These are phyloP conservation scores for Fomitopsis schrenkii DNA, from an alignment of 1,284 basidiomycete species.

Conservation along the genomic window DNA sequence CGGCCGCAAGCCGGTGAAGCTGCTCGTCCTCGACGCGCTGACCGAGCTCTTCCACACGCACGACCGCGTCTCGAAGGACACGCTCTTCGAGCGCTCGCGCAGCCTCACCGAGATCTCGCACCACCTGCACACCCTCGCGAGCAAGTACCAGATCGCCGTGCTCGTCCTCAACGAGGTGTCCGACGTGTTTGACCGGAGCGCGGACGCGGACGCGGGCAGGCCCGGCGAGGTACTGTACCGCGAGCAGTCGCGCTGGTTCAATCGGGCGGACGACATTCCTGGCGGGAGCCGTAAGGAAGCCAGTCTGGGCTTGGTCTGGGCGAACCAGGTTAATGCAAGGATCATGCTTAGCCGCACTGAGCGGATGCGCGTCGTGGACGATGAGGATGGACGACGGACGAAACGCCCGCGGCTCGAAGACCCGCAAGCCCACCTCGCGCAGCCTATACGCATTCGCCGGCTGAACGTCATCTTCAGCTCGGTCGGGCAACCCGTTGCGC, in stretches of 20 bases:
- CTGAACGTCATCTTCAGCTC: slow-evolving; percentile 76
- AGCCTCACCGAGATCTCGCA: slow-evolving; percentile 63
- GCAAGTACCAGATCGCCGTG: slow-evolving; percentile 61
- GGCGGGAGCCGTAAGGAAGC: slow-evolving; percentile 72
- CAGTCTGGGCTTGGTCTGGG: slow-evolving; percentile 84
- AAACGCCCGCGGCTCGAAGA: slow-evolving; percentile 32
- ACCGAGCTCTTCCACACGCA: slow-evolving; percentile 73
- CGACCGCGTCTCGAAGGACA: slow-evolving; percentile 49
- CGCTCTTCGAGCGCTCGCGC: slow-evolving; percentile 67
- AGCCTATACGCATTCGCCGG: slow-evolving; percentile 51
- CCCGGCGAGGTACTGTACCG: slow-evolving; percentile 53
- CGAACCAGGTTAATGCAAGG: slow-evolving; percentile 82
- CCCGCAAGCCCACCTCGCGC: slow-evolving; percentile 20
- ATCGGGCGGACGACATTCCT: slow-evolving; percentile 51
- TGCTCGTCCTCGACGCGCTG: slow-evolving; percentile 80
- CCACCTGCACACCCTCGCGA: slow-evolving; percentile 66
- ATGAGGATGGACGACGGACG: slow-evolving; percentile 20
- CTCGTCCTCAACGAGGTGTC: slow-evolving; percentile 85
- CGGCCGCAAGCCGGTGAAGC: slow-evolving; percentile 50
- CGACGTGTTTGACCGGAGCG: slow-evolving; percentile 56
- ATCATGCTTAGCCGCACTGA: slow-evolving; percentile 80
- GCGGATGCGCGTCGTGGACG: slow-evolving; percentile 54
- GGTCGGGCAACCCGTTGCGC: slow-evolving; percentile 47
- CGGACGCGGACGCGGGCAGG: slow-evolving; percentile 18
- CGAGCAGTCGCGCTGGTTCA: slow-evolving; percentile 76